Evolutionary conservation across 345 rosid genomes (phyloP).

Genomic region (Populus deltoides): DNA sequence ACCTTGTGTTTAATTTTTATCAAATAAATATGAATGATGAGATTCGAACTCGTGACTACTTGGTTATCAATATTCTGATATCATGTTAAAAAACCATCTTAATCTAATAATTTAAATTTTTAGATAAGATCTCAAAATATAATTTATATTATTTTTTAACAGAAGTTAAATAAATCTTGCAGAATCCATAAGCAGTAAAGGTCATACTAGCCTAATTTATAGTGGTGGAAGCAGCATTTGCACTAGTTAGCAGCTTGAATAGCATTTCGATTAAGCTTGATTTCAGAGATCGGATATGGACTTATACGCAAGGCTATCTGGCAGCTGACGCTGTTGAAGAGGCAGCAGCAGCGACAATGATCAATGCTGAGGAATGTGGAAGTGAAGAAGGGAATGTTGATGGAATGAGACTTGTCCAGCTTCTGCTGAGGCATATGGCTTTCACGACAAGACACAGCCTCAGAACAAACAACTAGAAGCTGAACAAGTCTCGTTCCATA

Average conservation of each 20-base stretch:
- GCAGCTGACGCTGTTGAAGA: conserved; percentile 49
- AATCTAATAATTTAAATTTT: too few species aligned
- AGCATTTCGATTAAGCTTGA: conserved; percentile 23
- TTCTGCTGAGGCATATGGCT: conserved; percentile 39
- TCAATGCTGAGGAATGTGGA: conserved; percentile 1
- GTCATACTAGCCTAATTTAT: not conserved
- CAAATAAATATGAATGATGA: too few species aligned
- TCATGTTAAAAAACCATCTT: too few species aligned
- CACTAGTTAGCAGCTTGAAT: conserved; percentile 28
- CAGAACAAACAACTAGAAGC: conserved; percentile 51
- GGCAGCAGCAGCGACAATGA: conserved; percentile 32
- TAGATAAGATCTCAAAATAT: too few species aligned
- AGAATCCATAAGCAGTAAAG: conserved; percentile 30
- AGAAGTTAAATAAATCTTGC: too few species aligned
- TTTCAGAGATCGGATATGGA: conserved; percentile 51
- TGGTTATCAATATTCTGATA: too few species aligned
- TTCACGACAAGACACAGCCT: conserved; percentile 63
- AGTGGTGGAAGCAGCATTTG: conserved; percentile 18
- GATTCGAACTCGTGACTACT: too few species aligned
- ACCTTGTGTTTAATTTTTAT: too few species aligned
- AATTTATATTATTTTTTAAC: too few species aligned
- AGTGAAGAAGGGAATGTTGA: conserved; percentile 31
- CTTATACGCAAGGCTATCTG: conserved; percentile 34
- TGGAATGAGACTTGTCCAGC: conserved; percentile 56
- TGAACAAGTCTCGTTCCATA: conserved; percentile 48